Evolutionary conservation across 106 monocot genomes (phyloP).

Genomic region (Phalaenopsis aphrodite): DNA sequence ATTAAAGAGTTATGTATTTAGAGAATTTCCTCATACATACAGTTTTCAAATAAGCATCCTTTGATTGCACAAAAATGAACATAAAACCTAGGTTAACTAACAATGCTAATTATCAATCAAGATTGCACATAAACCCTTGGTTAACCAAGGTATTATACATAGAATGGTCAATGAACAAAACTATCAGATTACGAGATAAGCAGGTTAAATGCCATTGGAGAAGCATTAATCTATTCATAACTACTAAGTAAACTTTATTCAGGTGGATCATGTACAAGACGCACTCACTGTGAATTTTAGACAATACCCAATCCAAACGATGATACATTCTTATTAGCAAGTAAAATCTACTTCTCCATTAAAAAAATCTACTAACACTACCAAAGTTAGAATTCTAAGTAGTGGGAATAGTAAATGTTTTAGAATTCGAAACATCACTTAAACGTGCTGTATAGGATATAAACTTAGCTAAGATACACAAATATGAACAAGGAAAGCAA

Average conservation of each 20-base stretch:
- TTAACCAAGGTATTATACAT: not conserved
- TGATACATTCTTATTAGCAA: not conserved
- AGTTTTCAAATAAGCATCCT: too few species aligned
- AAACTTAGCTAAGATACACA: not conserved
- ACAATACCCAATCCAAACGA: not conserved
- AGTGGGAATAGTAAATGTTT: not conserved
- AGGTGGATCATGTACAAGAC: not conserved
- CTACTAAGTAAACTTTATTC: not conserved
- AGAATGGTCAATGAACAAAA: not conserved
- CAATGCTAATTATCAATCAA: too few species aligned
- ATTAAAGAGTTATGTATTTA: too few species aligned
- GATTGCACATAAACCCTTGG: not conserved
- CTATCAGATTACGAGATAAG: not conserved
- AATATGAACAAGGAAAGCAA: not conserved
- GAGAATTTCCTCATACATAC: too few species aligned
- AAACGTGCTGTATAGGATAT: not conserved
- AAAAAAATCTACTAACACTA: not conserved
- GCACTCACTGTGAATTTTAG: not conserved
- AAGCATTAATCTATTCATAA: not conserved
- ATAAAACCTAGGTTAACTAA: too few species aligned
- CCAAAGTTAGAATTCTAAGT: not conserved
- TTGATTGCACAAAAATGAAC: too few species aligned
- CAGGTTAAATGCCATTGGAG: not conserved
- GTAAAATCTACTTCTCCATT: not conserved
- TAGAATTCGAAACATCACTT: not conserved